These are phyloP conservation scores for Phytopythium kandeliae DNA, from an alignment of 352 stramenopile genomes.

Conservation along the genomic window DNA sequence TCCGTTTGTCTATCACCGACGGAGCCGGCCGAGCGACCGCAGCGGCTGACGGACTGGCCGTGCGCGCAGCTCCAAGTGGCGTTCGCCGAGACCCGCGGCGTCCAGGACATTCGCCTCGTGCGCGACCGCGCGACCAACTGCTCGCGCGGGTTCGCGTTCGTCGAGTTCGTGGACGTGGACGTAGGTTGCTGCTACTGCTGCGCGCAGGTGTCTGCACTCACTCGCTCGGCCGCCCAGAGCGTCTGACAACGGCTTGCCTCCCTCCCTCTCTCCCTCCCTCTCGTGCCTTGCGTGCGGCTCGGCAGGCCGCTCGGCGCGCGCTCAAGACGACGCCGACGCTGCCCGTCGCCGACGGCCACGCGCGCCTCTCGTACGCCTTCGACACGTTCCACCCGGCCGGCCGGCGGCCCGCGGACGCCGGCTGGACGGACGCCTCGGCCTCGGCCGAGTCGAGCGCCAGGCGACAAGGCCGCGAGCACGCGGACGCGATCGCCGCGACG, in stretches of 20 bases:
- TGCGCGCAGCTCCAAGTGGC: conserved; percentile 64
- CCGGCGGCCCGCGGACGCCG: conserved; percentile 7
- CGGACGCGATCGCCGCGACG: conserved; percentile 48
- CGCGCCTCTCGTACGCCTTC: conserved; percentile 58
- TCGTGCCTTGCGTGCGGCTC: too few relatives aligned
- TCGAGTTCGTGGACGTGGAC: conserved; percentile 68
- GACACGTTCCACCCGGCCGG: conserved; percentile 26
- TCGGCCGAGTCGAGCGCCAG: too few relatives aligned
- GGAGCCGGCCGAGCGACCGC: too few relatives aligned
- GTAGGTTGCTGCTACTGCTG: too few relatives aligned
- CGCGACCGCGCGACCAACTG: conserved; percentile 59
- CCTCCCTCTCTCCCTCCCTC: too few relatives aligned
- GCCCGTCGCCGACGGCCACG: conserved; percentile 24
- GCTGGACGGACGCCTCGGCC: too few relatives aligned
- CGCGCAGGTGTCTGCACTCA: background rate
- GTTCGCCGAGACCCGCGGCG: conserved; percentile 57
- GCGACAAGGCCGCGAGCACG: background rate
- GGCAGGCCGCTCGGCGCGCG: conserved; percentile 20
- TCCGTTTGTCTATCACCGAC: too few relatives aligned
- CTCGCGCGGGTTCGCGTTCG: conserved; percentile 72
- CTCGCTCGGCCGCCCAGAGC: background rate
- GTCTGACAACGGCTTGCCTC: conserved; percentile 4
- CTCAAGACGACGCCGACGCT: conserved; percentile 25
- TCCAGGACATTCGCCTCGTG: conserved; percentile 69
- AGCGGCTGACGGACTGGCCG: too few relatives aligned